Evolutionary conservation across 2,329 filamentous ascomycete species (phyloP).

Genomic region (Knufia fluminis): DNA sequence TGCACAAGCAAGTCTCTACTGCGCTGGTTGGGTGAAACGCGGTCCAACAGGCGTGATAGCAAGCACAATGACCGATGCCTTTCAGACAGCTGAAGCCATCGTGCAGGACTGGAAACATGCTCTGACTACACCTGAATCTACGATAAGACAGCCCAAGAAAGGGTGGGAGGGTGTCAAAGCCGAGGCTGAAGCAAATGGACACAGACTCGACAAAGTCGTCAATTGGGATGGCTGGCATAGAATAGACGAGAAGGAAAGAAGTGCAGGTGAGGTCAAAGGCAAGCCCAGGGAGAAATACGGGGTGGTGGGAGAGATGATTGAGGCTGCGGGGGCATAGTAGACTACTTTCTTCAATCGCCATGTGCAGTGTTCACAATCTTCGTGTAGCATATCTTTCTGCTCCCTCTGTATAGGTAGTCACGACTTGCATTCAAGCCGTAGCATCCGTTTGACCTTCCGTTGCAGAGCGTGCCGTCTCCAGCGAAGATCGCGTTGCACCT

Average conservation of each 20-base stretch:
- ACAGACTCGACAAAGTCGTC: conserved; percentile 47
- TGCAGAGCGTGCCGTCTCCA: too few species aligned
- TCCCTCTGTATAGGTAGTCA: too few species aligned
- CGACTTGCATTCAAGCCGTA: too few species aligned
- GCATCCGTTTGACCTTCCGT: too few species aligned
- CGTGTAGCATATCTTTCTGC: neutral
- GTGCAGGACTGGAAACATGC: conserved; percentile 58
- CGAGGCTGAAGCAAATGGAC: conserved; percentile 47
- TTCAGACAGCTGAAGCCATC: conserved; percentile 76
- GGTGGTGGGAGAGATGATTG: conserved; percentile 50
- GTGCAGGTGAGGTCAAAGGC: conserved; percentile 55
- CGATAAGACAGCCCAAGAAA: conserved; percentile 23
- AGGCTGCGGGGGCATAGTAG: conserved; percentile 20
- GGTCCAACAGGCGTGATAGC: conserved; percentile 94
- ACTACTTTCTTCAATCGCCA: too few species aligned
- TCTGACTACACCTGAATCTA: conserved; percentile 10
- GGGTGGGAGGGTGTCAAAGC: conserved; percentile 71
- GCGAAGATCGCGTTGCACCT: too few species aligned
- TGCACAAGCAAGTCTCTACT: conserved; percentile 67
- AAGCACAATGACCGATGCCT: conserved; percentile 91
- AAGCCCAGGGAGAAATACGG: conserved; percentile 67
- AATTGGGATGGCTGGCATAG: conserved; percentile 77
- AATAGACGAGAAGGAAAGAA: conserved; percentile 71
- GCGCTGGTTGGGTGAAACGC: conserved; percentile 91
- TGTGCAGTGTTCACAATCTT: neutral